Base-by-base conservation (phyloP, 257 asterid genomes). In the Gardenia jasminoides region DNA sequence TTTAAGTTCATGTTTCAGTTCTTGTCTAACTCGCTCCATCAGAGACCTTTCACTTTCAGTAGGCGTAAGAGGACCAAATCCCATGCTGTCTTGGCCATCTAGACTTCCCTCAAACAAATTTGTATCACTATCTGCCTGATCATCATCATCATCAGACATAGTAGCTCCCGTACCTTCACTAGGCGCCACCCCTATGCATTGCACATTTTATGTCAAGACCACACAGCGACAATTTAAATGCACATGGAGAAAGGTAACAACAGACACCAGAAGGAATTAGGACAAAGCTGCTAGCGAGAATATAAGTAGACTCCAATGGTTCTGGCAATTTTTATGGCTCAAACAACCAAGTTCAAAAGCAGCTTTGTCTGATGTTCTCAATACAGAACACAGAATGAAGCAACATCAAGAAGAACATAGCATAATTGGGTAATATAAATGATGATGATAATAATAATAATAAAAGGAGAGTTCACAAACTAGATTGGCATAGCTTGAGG, bases 101-200 rank as follows among this genome's bases (percentile, higher is more conserved):
- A 93, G 76, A 76, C 92, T 89, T 83, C 93, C 99, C 17, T 96
- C 99, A 47, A 96, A 96, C 83, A 96, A 80, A 84, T 93, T 92
- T 8, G 94, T 67, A 75, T 93, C 99, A 19, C 97, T 93, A 71
- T 93, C 99, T 30, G 88, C 97, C 64, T 90, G 97, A 83, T 92
- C 97, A 56, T 95, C 97, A 9, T 95, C 99, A 65, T 96, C 97
- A 80, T 96, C 99, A 3, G 99, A 96, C 99, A 96, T 96, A 28
- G 98, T 93, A 70, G 99, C 99, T 47, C 99, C 99, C 30, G 97
- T 89, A 39, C 99, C 98, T 88, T 96, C 99, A 47, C 96, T 94
- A 11, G 98, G 97, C 15, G 99, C 97, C 61, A 93, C 94, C 28
- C 99, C 99, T 96, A 87, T 78, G 39, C 19, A 15, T 72, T 64